Evolutionary conservation across 768 basidiomycete species (phyloP).

Genomic region (Xerocomus potaroensis): DNA sequence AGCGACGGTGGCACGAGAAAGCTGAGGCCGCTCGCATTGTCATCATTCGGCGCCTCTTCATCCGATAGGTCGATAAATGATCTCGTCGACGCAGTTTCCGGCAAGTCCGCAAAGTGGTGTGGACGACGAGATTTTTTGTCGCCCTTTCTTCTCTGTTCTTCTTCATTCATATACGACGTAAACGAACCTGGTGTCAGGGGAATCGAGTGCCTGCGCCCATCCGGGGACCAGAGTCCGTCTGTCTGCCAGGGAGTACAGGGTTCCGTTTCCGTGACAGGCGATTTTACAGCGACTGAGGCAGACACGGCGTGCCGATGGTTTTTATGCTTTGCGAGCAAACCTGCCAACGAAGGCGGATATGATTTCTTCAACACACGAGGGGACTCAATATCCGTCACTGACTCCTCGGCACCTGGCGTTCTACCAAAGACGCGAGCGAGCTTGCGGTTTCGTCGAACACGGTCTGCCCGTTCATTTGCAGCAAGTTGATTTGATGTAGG

Average conservation of each 20-base stretch:
- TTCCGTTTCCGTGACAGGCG: slow-evolving; percentile 19
- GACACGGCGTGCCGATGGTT: slow-evolving; percentile 32
- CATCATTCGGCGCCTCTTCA: slow-evolving; percentile 41
- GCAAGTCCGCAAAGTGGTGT: slow-evolving; percentile 11
- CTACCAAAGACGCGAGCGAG: slow-evolving; percentile 77
- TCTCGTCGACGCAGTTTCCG: slow-evolving; percentile 29
- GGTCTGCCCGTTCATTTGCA: slow-evolving; percentile 63
- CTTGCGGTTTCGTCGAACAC: slow-evolving; percentile 70
- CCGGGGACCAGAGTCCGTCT: slow-evolving; percentile 27
- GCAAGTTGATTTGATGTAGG: slow-evolving; percentile 67
- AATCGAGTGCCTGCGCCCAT: slow-evolving; percentile 49
- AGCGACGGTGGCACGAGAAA: slow-evolving; percentile 25
- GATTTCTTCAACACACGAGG: slow-evolving; percentile 17
- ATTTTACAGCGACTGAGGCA: slow-evolving; percentile 23
- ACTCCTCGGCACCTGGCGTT: slow-evolving; percentile 47
- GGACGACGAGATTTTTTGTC: slow-evolving; percentile 2
- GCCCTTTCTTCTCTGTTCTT: slow-evolving; percentile 2
- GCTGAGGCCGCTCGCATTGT: slow-evolving; percentile 29
- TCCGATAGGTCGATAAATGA: slow-evolving; percentile 68
- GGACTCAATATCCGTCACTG: slow-evolving; percentile 25
- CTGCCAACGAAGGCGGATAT: slow-evolving; percentile 23
- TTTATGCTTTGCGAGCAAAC: slow-evolving; percentile 29
- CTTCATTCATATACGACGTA: slow-evolving; percentile 21
- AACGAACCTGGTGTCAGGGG: slow-evolving; percentile 46
- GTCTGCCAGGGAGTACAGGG: slow-evolving; percentile 34